Evolutionary conservation across 257 asterid species (phyloP).

Genomic region (Apocynum venetum): DNA sequence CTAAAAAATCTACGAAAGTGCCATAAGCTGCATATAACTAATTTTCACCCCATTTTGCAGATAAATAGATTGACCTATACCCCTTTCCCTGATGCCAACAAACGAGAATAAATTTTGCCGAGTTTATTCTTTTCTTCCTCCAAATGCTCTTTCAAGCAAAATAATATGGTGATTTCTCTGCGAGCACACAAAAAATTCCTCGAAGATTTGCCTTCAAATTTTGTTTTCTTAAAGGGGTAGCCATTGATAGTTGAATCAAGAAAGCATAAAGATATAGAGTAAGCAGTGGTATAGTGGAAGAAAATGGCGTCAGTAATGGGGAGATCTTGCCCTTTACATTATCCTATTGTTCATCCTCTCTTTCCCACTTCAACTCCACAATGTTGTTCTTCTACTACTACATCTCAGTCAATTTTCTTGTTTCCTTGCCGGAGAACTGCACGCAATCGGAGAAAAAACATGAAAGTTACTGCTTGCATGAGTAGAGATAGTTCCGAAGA

Average conservation of each 20-base stretch:
- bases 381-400: conserved; percentile 28
- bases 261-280: not conserved
- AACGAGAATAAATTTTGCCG: not conserved
- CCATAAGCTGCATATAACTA: not conserved
- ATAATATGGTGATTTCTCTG: not conserved
- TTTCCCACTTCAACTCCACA: conserved; percentile 27
- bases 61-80: not conserved
- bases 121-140: not conserved
- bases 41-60: conserved; percentile 1
- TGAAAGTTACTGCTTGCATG: conserved; percentile 26
- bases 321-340: conserved; percentile 34
- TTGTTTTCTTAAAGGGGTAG: not conserved
- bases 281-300: not conserved
- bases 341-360: conserved; percentile 35
- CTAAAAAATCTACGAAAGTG: not conserved
- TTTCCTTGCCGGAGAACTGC: conserved; percentile 30
- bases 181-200: not conserved
- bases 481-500: conserved; percentile 34
- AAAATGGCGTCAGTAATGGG: conserved; percentile 15
- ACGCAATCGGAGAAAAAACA: conserved; percentile 25
- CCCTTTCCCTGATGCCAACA: not conserved
- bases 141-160: not conserved
- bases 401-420: conserved; percentile 23
- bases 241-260: conserved; percentile 4
- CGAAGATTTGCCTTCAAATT: not conserved